Evolutionary conservation across 805 yeast species (phyloP), one percentile per base, ranked within the genome.

Genomic region (Scheffersomyces ergatensis): DNA sequence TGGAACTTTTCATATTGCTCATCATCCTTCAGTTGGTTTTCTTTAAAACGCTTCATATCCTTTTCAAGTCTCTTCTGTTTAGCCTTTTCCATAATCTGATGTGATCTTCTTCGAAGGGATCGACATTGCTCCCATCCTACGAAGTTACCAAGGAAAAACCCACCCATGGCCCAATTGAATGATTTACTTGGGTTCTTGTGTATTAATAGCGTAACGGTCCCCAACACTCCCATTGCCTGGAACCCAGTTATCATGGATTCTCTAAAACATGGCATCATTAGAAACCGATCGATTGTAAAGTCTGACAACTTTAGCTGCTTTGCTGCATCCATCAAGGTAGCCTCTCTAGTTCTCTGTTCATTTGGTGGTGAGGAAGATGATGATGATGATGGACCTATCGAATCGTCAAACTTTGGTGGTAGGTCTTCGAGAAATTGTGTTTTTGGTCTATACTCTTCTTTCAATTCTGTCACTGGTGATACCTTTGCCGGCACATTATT

Each of bases 121-220:
- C 96, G 73, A 60, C 98, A 90, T 62, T 89, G 96, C 58, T 90
- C 97, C 96, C 96, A 90, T 1, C 95, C 87, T 20, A 86, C 81
- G 0, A 86, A 73, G 34, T 87, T 80, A 0, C 97, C 97, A 16
- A 89, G 58, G 41, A 86, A 62, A 48, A 89, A 78, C 3, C 93
- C 95, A 29, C 85, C 85, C 37, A 86, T 71, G 8, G 83, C 83
- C 96, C 97, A 90, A 55, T 90, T 87, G 13, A 78, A 70, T 1
- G 95, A 82, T 45, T 75, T 75, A 8, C 67, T 58, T 0, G 83
- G 73, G 37, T 78, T 77, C 53, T 82, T 82, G 53, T 82, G 88
- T 38, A 82, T 78, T 25, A 83, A 55, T 42, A 84, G 81, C 27
- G 85, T 82, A 21, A 83, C 81, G 0, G 82, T 65, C 0, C 87